phyloP scores from a whole-genome alignment of 805 yeast species.

The Spathaspora arborariae region DNA sequence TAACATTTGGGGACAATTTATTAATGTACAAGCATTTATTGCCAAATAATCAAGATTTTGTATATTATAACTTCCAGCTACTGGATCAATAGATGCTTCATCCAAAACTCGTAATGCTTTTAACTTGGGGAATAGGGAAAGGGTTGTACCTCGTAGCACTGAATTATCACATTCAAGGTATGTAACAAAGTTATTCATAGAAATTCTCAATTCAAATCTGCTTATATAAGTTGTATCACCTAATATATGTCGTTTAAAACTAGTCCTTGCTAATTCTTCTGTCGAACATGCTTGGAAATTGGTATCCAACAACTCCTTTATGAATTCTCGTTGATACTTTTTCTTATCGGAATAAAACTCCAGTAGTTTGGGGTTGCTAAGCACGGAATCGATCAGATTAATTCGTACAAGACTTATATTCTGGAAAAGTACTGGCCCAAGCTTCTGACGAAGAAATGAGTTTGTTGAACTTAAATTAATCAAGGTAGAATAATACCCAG shows the following conservation, averaged over 20 bases:
- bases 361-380: slow-evolving; percentile 18
- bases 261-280: slow-evolving; percentile 17
- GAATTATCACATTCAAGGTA: slow-evolving; percentile 22
- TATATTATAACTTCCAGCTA: neutral
- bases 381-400: slow-evolving; percentile 24
- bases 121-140: slow-evolving; percentile 17
- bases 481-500: slow-evolving; percentile 10
- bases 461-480: slow-evolving; percentile 23
- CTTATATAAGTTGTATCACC: slow-evolving; percentile 14
- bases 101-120: slow-evolving; percentile 19
- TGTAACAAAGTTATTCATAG: slow-evolving; percentile 16
- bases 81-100: neutral
- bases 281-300: slow-evolving; percentile 14
- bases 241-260: slow-evolving; percentile 11
- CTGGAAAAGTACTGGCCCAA: slow-evolving; percentile 18
- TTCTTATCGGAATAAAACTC: slow-evolving; percentile 17
- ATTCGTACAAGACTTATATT: slow-evolving; percentile 22
- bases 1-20: neutral
- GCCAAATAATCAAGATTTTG: slow-evolving; percentile 12
- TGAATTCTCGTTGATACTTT: slow-evolving; percentile 14
- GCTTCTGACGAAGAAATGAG: slow-evolving; percentile 14
- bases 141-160: slow-evolving; percentile 11
- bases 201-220: slow-evolving; percentile 12
- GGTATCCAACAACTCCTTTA: slow-evolving; percentile 15
- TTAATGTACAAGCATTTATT: slow-evolving; percentile 14